Conservation (phyloP, 176 grass and related monocot species). For the Puccinellia tenuiflora region DNA sequence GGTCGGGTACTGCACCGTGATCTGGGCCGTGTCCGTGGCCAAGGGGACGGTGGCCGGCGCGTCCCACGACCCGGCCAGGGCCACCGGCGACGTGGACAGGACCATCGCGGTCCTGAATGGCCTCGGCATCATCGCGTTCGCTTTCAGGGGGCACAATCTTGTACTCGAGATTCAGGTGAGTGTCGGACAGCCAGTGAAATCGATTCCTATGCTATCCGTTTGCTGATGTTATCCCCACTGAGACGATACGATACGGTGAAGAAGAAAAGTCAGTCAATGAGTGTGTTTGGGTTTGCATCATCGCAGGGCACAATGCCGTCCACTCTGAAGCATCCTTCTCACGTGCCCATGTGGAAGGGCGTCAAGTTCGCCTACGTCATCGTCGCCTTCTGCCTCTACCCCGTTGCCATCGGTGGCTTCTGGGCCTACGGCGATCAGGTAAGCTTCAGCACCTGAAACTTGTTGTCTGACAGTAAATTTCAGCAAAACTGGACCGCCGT, state of each 20-base stretch:
- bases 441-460: background rate
- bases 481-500: background rate
- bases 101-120: conserved; percentile 52
- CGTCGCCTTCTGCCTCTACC: conserved; percentile 68
- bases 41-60: conserved; percentile 54
- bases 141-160: conserved; percentile 93
- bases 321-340: conserved; percentile 78
- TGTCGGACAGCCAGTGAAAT: background rate
- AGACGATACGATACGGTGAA: background rate
- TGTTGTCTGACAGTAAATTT: background rate
- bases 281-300: conserved; percentile 45
- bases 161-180: conserved; percentile 84
- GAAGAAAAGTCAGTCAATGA: background rate
- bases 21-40: conserved; percentile 76
- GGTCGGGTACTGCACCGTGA: conserved; percentile 81
- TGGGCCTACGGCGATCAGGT: conserved; percentile 92
- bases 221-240: background rate
- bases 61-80: conserved; percentile 53
- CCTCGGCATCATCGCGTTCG: conserved; percentile 90
- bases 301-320: conserved; percentile 91
- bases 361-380: conserved; percentile 71
- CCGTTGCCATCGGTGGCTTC: conserved; percentile 80
- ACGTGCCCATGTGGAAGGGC: conserved; percentile 95
- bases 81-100: conserved; percentile 34
- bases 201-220: background rate